phyloP scores from a whole-genome alignment of 225 moss, liverwort and hornwort genomes.

The Anthoceros angustus region DNA sequence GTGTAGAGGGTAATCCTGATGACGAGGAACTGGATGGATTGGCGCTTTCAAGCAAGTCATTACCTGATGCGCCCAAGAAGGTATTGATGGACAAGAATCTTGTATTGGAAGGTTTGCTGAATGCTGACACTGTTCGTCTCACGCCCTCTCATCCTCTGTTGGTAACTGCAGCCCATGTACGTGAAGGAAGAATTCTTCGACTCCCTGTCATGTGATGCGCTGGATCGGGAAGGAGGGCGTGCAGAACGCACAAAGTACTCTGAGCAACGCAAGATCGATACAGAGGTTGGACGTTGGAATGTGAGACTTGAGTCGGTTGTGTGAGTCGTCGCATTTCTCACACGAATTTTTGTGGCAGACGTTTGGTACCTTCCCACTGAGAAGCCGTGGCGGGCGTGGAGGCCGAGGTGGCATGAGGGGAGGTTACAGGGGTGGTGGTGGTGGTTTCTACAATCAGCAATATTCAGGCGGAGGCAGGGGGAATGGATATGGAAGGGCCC shows the following conservation, averaged over 20 bases:
- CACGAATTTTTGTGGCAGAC: too few species aligned
- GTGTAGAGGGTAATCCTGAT: constrained; percentile 40
- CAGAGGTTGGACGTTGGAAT: constrained; percentile 42
- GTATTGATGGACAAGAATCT: constrained; percentile 10
- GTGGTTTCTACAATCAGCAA: too few species aligned
- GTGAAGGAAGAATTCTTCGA: constrained; percentile 96
- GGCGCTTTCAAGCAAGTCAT: constrained; percentile 20
- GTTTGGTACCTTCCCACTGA: too few species aligned
- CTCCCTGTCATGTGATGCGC: constrained; percentile 79
- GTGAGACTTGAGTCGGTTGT: neutral
- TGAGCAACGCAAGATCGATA: constrained; percentile 96
- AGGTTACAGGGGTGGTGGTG: too few species aligned
- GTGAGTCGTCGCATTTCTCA: too few species aligned
- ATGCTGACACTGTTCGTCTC: too few species aligned
- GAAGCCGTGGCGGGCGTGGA: too few species aligned
- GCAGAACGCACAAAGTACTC: constrained; percentile 81
- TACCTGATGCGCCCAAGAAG: constrained; percentile 57
- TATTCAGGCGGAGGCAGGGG: too few species aligned
- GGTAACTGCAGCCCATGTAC: constrained; percentile 39
- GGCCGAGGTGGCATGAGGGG: too few species aligned
- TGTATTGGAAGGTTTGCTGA: too few species aligned
- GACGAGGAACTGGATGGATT: constrained; percentile 35
- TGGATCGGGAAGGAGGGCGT: constrained; percentile 68
- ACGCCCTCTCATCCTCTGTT: neutral
- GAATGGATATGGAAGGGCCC: too few species aligned